Evolutionary conservation across 2,329 filamentous ascomycete species (phyloP).

Genomic region (Monosporascus sp.): DNA sequence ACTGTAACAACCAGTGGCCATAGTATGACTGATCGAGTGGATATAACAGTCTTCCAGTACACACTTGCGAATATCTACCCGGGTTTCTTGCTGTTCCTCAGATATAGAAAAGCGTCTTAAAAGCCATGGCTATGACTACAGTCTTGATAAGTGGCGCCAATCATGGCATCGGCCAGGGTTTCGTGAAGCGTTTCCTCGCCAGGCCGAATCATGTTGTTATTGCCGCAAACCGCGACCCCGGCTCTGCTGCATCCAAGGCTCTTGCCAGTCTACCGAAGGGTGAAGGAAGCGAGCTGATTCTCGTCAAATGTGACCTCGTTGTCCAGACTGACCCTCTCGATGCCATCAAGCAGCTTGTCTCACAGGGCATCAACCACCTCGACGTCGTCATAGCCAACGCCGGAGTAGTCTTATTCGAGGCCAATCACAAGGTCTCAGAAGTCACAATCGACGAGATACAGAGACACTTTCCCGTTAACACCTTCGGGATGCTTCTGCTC

Average conservation of each 20-base stretch:
- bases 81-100: too few species aligned
- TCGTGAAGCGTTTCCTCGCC: neutral
- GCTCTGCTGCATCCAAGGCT: neutral
- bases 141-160: neutral
- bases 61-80: too few species aligned
- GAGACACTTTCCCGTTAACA: too few species aligned
- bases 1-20: too few species aligned
- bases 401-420: neutral
- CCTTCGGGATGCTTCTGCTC: too few species aligned
- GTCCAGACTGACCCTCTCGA: neutral
- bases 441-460: too few species aligned
- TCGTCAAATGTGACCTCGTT: neutral
- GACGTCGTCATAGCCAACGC: neutral
- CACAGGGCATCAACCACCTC: neutral
- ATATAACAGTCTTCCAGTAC: too few species aligned
- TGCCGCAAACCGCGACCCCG: neutral
- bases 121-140: too few species aligned
- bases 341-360: neutral
- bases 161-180: neutral
- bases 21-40: too few species aligned
- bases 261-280: neutral
- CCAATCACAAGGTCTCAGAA: too few species aligned
- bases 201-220: conserved; percentile 1
- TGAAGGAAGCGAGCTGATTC: neutral
- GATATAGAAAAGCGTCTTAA: too few species aligned